Percentiles rank a stretch among this genome's conserved stretches.
Evolutionary conservation across 176 grass and related monocot species (phyloP).

Genomic region (sorghum (Sorghum bicolor)): DNA sequence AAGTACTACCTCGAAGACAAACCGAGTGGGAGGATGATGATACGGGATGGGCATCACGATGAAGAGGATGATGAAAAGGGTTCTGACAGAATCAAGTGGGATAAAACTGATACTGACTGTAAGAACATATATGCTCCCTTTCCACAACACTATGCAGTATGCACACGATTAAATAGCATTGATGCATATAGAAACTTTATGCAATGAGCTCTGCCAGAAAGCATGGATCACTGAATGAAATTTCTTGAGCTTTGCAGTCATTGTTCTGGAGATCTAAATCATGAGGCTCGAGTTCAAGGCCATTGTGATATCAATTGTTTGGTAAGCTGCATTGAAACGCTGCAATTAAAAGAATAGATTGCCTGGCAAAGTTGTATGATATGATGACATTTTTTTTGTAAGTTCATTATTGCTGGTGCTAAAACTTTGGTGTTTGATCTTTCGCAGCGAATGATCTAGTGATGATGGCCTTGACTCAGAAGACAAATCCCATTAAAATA

Average conservation of each 20-base stretch:
- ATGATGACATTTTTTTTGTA: neutral
- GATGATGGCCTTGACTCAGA: neutral
- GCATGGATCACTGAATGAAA: neutral
- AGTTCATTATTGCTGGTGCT: neutral
- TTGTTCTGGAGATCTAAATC: slow-evolving; percentile 88
- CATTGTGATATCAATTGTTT: neutral
- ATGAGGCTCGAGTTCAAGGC: slow-evolving; percentile 3
- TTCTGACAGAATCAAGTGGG: slow-evolving; percentile 67
- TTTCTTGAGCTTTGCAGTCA: slow-evolving; percentile 44
- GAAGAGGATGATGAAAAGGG: slow-evolving; percentile 45
- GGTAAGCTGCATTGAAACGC: neutral
- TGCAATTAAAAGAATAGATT: neutral
- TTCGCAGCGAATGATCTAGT: neutral
- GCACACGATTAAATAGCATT: neutral
- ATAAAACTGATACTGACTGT: slow-evolving; percentile 96
- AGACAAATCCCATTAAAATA: neutral
- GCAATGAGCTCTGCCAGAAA: neutral
- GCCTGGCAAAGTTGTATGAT: neutral
- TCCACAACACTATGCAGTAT: neutral
- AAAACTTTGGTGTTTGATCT: neutral
- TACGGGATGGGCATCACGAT: neutral
- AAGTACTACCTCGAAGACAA: slow-evolving; percentile 70
- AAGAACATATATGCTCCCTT: slow-evolving; percentile 25
- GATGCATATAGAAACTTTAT: neutral
- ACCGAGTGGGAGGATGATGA: slow-evolving; percentile 37